phyloP scores from a whole-genome alignment of 208 protist species.

The Trichomonas tenax region DNA sequence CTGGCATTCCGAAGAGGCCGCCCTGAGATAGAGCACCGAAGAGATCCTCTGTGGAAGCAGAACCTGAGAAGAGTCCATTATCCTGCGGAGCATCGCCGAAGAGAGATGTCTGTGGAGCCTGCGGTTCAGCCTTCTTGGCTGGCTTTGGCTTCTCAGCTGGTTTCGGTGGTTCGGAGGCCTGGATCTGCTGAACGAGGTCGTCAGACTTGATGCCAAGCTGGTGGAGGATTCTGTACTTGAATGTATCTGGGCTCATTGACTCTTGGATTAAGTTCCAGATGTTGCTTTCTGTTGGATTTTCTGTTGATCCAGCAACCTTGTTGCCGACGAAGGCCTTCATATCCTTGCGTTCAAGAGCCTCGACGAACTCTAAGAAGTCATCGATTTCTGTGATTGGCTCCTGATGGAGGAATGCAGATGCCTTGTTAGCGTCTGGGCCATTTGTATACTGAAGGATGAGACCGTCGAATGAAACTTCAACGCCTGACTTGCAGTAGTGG shows the following conservation, averaged over 20 bases:
- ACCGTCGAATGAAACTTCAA: background rate
- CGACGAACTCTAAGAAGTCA: background rate
- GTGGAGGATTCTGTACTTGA: background rate
- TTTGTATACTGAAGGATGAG: background rate
- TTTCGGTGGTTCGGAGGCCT: background rate
- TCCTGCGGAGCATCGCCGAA: background rate
- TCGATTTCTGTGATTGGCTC: background rate
- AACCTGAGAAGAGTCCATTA: background rate
- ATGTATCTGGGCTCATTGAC: background rate
- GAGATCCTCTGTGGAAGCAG: background rate
- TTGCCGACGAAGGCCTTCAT: background rate
- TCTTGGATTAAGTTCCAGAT: background rate
- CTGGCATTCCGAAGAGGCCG: background rate
- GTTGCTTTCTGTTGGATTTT: background rate
- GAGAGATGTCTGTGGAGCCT: background rate
- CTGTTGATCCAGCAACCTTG: background rate
- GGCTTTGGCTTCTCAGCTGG: background rate
- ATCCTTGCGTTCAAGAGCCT: background rate
- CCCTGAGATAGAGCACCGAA: background rate
- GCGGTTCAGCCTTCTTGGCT: background rate
- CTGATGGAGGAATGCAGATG: background rate
- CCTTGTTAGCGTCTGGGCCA: too few relatives aligned
- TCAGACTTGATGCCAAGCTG: background rate
- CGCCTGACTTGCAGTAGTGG: background rate
- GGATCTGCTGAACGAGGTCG: too few relatives aligned